Percentiles rank a stretch among this genome's conserved stretches.
phyloP scores from a whole-genome alignment of 331 rosid genomes.

The Quercus lobata region DNA sequence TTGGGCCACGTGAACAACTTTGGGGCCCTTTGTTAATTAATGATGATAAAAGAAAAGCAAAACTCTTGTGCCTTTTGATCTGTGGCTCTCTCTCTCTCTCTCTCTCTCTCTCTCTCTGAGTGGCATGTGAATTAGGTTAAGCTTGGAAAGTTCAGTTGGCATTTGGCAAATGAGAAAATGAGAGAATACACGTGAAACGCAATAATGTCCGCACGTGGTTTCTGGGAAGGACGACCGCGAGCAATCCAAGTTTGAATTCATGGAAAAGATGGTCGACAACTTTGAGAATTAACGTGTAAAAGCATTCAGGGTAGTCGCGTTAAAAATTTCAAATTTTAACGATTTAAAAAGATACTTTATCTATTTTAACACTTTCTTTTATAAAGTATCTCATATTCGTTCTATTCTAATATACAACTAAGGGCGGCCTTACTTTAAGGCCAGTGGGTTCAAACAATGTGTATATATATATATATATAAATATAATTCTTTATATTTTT shows the following conservation, averaged over 20 bases:
- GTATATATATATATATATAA: too few species aligned
- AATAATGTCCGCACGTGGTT: constrained; percentile 25
- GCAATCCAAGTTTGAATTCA: not conserved
- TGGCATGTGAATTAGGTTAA: constrained; percentile 14
- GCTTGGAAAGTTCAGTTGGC: not conserved
- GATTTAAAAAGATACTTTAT: too few species aligned
- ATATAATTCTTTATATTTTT: too few species aligned
- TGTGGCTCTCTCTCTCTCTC: too few species aligned
- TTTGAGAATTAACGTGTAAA: too few species aligned
- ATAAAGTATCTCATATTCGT: rapidly evolving
- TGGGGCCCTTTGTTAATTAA: not conserved
- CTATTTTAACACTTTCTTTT: too few species aligned
- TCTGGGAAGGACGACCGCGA: not conserved
- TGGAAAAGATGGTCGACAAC: too few species aligned
- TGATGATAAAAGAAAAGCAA: not conserved
- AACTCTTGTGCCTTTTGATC: not conserved
- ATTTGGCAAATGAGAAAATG: constrained; percentile 10
- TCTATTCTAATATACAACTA: too few species aligned
- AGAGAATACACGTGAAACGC: constrained; percentile 19
- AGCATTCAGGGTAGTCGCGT: rapidly evolving
- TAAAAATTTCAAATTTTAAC: too few species aligned
- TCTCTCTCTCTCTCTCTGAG: not conserved
- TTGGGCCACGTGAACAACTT: not conserved
- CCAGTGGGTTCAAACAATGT: too few species aligned
- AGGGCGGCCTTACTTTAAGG: rapidly evolving